Evolutionary conservation across 2,329 filamentous ascomycete genomes (phyloP), one percentile per base, ranked within the genome.

Genomic region (Trichoderma harzianum): DNA sequence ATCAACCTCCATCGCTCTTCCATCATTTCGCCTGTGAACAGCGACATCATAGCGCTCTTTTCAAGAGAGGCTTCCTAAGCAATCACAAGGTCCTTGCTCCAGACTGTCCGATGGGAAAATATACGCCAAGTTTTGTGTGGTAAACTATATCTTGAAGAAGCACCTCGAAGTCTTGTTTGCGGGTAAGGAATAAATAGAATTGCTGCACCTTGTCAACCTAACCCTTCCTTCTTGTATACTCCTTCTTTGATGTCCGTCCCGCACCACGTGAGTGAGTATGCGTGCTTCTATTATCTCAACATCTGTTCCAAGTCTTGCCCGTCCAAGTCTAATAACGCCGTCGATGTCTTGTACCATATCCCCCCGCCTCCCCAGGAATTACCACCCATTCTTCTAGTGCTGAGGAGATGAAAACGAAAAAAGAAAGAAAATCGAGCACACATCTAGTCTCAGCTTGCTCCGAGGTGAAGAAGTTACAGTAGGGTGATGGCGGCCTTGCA

Each of bases 251-350:
- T 60, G 30, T 39, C 63, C 63, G 5, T 66, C n/a, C 57, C 39
- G 36, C 47, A 57, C 55, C 57, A 51, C 57, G 28, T 53, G 26
- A 51, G 55, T 61, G 24, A 26, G 36, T 61, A 51, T 60, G 36
- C 32, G 47, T 69, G 36, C 28, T 51, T 69, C 66, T 69, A 69
- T 53, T 14, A 34, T 47, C 14, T 69, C 28, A 69, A 36, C 36
- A 24, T 34, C 28, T 36, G 26, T 53, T 36, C 66, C 57, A 7
- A 61, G 36, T 39, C 55, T 51, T 34, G 26, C n/a, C 21, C 26
- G 55, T n/a, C 39, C 66, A 53, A 34, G 10, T 62, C 55, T 62
- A 62, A 21, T 60, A 69, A 69, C 39, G 57, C 66, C 66, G 53
- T 32, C 26, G 7, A 61, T 53, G 39, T 26, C 21, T 69, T 47